A percentile compares a stretch with the other conserved stretches of the same genome.
phyloP scores from a whole-genome alignment of 2,329 filamentous ascomycete genomes.

The Zymoseptoria crescenta region DNA sequence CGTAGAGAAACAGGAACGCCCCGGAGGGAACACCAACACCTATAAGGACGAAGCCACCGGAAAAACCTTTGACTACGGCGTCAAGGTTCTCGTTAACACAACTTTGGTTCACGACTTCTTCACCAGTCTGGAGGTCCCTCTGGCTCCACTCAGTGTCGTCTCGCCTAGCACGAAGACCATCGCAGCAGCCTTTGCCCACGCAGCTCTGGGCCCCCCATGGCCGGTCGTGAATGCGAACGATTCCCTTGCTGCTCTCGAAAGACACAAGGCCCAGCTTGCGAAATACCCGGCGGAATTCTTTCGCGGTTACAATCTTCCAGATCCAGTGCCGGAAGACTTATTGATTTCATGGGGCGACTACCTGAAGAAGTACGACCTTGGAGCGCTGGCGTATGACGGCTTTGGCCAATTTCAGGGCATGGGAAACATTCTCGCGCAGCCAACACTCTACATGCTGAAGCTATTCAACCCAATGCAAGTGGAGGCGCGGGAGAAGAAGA shows the following conservation, averaged over 20 bases:
- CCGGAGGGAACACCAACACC: slow-evolving; percentile 46
- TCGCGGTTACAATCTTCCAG: slow-evolving; percentile 38
- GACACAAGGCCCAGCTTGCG: slow-evolving; percentile 24
- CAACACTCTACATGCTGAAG: slow-evolving; percentile 43
- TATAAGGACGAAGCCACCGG: slow-evolving; percentile 35
- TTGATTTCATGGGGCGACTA: slow-evolving; percentile 43
- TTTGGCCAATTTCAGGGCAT: slow-evolving; percentile 38
- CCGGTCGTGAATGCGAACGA: background rate
- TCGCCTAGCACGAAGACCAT: slow-evolving; percentile 16
- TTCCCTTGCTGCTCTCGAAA: background rate
- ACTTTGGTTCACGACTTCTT: slow-evolving; percentile 39
- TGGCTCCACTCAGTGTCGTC: slow-evolving; percentile 22
- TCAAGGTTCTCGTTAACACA: slow-evolving; percentile 36
- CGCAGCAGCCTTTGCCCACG: slow-evolving; percentile 30
- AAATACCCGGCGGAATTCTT: slow-evolving; percentile 30
- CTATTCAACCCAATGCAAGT: slow-evolving; percentile 11
- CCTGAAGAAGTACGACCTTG: slow-evolving; percentile 41
- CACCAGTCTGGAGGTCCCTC: slow-evolving; percentile 35
- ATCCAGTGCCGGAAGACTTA: slow-evolving; percentile 40
- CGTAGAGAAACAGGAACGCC: slow-evolving; percentile 31
- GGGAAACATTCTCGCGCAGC: slow-evolving; percentile 36
- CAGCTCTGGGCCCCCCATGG: slow-evolving; percentile 8
- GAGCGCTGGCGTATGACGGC: slow-evolving; percentile 36
- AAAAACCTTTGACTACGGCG: slow-evolving; percentile 32
- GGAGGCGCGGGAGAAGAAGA: background rate